phyloP scores from a whole-genome alignment of 2,329 filamentous ascomycete species.

The Hypoxylon sp. region DNA sequence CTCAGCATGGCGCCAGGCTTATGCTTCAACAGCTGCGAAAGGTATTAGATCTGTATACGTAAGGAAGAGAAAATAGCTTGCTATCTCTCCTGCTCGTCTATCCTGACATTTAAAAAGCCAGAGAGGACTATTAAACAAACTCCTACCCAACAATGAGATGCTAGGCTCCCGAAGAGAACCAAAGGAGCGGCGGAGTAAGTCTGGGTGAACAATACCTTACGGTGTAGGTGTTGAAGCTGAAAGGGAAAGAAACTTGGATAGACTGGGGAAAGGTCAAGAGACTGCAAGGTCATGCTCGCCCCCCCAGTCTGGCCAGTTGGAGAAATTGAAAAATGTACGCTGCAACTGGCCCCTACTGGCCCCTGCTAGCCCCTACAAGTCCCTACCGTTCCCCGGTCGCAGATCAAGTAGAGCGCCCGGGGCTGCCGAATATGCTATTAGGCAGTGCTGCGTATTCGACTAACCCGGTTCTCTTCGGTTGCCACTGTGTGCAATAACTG shows the following conservation, averaged over 20 bases:
- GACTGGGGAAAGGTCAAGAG: conserved; percentile 26
- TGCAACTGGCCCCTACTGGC: conserved; percentile 36
- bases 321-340: conserved; percentile 41
- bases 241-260: conserved; percentile 34
- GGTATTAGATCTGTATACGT: conserved; percentile 26
- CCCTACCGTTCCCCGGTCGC: conserved; percentile 39
- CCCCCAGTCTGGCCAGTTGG: conserved; percentile 18
- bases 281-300: conserved; percentile 20
- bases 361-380: conserved; percentile 33
- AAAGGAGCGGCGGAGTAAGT: conserved; percentile 65
- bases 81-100: conserved; percentile 10
- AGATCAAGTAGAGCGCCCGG: conserved; percentile 39
- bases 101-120: conserved; percentile 31
- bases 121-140: conserved; percentile 42
- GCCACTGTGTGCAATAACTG: conserved; percentile 29
- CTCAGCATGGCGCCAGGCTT: conserved; percentile 74
- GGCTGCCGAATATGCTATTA: conserved; percentile 44
- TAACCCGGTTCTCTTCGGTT: conserved; percentile 10
- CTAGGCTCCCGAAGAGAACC: conserved; percentile 47
- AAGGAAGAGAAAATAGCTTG: conserved; percentile 13
- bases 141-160: conserved; percentile 46
- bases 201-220: conserved; percentile 44
- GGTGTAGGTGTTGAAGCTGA: conserved; percentile 35
- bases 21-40: conserved; percentile 49
- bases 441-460: conserved; percentile 15